Evolutionary conservation across 106 monocot genomes (phyloP).

Genomic region (Dioscorea zingiberensis): DNA sequence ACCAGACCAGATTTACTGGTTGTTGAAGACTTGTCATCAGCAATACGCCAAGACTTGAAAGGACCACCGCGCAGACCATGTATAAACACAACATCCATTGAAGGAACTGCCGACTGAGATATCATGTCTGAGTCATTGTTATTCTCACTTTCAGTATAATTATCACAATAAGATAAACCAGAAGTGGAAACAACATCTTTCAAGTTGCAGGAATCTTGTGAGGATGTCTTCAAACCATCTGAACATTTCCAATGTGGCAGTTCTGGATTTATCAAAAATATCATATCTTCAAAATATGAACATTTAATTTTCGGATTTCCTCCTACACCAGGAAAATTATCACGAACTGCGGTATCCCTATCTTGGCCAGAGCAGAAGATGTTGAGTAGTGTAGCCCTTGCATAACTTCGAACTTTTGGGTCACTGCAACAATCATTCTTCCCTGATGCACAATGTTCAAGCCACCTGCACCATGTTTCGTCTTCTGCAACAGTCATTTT

Average conservation of each 20-base stretch:
- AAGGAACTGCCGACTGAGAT: conserved; percentile 17
- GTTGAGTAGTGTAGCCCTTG: conserved; percentile 72
- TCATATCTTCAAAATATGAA: conserved; percentile 67
- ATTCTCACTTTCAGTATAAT: conserved; percentile 8
- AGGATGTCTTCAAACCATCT: conserved; percentile 4
- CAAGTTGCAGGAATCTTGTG: neutral
- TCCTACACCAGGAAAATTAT: conserved; percentile 5
- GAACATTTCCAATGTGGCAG: conserved; percentile 50
- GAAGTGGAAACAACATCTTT: conserved; percentile 13
- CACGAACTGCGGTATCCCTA: conserved; percentile 1
- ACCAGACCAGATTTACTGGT: conserved; percentile 87
- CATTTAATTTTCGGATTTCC: conserved; percentile 20
- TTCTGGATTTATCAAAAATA: conserved; percentile 89
- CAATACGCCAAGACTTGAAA: conserved; percentile 97
- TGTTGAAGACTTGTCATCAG: conserved; percentile 86
- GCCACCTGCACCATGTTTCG: conserved; percentile 72
- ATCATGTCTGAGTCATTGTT: conserved; percentile 8
- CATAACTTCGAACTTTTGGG: conserved; percentile 82
- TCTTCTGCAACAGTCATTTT: conserved; percentile 54
- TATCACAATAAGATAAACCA: neutral
- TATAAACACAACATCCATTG: conserved; percentile 83
- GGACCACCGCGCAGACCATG: conserved; percentile 98
- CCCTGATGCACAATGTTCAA: conserved; percentile 80
- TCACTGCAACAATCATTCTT: conserved; percentile 64
- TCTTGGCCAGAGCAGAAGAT: conserved; percentile 32